These are phyloP conservation scores for Ilyonectria robusta DNA, from an alignment of 2,329 filamentous ascomycete species.

Conservation along the genomic window DNA sequence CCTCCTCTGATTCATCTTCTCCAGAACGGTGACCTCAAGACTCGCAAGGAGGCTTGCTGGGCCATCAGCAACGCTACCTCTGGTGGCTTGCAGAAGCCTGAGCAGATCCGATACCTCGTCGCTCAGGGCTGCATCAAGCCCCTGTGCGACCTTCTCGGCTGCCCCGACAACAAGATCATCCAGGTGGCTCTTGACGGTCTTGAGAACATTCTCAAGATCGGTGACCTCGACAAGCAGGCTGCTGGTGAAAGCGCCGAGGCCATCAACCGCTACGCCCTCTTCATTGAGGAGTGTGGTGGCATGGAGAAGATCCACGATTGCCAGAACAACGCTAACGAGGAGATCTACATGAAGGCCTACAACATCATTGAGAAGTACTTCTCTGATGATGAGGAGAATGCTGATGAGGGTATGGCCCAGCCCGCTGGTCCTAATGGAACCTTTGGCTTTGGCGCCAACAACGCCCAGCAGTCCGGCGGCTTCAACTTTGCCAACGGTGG, in stretches of 20 bases:
- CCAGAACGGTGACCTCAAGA: slow-evolving; percentile 98
- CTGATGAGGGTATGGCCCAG: slow-evolving; percentile 80
- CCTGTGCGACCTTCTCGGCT: slow-evolving; percentile 92
- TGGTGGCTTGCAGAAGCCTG: slow-evolving; percentile 97
- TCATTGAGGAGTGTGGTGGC: slow-evolving; percentile 97
- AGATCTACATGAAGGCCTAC: slow-evolving; percentile 99
- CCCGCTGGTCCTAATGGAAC: slow-evolving; percentile 77
- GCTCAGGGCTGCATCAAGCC: slow-evolving; percentile 96
- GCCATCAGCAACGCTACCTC: slow-evolving; percentile 99
- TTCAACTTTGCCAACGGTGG: slow-evolving; percentile 92
- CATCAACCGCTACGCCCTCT: slow-evolving; percentile 97
- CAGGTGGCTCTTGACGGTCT: slow-evolving; percentile 97
- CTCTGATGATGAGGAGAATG: slow-evolving; percentile 96
- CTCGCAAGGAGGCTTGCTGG: slow-evolving; percentile 99
- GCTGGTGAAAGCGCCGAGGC: slow-evolving; percentile 80
- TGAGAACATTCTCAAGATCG: slow-evolving; percentile 99
- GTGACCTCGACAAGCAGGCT: slow-evolving; percentile 97
- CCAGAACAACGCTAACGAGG: slow-evolving; percentile 99
- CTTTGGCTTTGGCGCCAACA: slow-evolving; percentile 83
- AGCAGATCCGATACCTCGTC: slow-evolving; percentile 97
- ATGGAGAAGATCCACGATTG: slow-evolving; percentile 99
- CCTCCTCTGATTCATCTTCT: slow-evolving; percentile 96
- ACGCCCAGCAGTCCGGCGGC: slow-evolving; percentile 76
- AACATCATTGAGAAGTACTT: slow-evolving; percentile 99
- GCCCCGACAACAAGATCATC: slow-evolving; percentile 99